Evolutionary conservation across 2,329 filamentous ascomycete species (phyloP), one percentile per base, ranked within the genome.

Genomic region (Trichoderma koningiopsis): DNA sequence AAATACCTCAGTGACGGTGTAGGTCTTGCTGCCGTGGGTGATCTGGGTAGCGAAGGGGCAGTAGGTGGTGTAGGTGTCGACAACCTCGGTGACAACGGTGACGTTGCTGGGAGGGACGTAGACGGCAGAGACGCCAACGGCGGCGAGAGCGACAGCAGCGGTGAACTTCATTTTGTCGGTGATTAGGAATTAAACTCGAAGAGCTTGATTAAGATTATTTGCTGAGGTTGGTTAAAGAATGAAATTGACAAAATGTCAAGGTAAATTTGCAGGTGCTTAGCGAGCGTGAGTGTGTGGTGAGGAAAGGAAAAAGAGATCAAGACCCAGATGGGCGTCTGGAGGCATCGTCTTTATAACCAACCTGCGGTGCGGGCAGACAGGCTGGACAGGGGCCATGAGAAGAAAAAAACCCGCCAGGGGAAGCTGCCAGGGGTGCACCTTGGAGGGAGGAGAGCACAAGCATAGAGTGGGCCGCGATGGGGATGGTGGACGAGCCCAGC

Each of bases 11-110:
- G 89, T 89, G 81, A 93, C 83, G 75, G 86, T 90, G 86, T 91
- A 92, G 81, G 89, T 92, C 79, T 86, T 83, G 81, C 81, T 83
- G 78, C 85, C 86, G 82, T 91, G 84, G 76, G 86, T 87, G 80
- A 92, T 81, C 75, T 83, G 80, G 75, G 91, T 92, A 73, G 91
- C 79, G 74, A 77, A 83, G 27, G 91, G 90, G 88, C 91, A 93
- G 88, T 85, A 92, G 78, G 91, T 93, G 81, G 86, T 89, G 83
- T 87, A 87, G 70, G 83, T 81, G 70, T 88, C 89, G 73, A 92
- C 86, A 73, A 88, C 83, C 84, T 91, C 87, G 74, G 89, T 92
- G 81, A 84, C 85, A 71, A 87, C 87, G 78, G 82, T 83, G 74
- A 83, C 82, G 79, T 86, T 85, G 76, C 77, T 77, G 64, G 72